phyloP scores from a whole-genome alignment of 306 rosid genomes.

The Rosa persica region DNA sequence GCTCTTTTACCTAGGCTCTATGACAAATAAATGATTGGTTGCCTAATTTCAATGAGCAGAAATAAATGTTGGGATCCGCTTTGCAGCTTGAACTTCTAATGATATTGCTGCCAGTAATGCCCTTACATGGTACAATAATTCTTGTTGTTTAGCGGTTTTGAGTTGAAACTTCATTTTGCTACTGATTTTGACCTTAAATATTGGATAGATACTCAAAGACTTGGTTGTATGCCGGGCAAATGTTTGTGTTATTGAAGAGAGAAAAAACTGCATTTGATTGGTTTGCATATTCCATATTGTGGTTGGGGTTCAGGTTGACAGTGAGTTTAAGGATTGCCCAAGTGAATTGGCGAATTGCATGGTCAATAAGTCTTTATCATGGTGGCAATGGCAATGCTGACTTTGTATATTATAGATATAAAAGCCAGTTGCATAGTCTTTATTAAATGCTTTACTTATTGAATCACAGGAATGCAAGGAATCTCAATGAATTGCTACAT shows the following conservation, averaged over 20 bases:
- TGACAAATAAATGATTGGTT: constrained; percentile 21
- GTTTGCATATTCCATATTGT: not conserved
- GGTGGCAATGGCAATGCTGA: not conserved
- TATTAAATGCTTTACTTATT: not conserved
- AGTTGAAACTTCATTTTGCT: too few species aligned
- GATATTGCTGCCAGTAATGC: constrained; percentile 66
- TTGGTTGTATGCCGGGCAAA: not conserved
- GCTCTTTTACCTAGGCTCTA: constrained; percentile 54
- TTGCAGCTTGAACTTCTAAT: constrained; percentile 52
- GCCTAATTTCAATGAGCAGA: constrained; percentile 44
- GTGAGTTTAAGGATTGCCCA: not conserved
- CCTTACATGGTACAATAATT: constrained; percentile 32
- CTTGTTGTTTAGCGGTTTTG: not conserved
- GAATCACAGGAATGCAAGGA: not conserved
- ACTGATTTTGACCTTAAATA: not conserved
- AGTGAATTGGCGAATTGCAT: not conserved
- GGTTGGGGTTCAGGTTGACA: not conserved
- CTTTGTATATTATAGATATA: not conserved
- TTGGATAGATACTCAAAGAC: not conserved
- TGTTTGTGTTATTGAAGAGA: not conserved
- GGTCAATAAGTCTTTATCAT: not conserved
- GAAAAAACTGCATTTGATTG: not conserved
- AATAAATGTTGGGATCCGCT: constrained; percentile 55
- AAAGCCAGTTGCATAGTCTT: not conserved
- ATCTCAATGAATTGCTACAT: too few species aligned